A percentile compares a stretch with the other conserved stretches of the same genome.
phyloP scores from a whole-genome alignment of 768 basidiomycete genomes.

The Psilocybe tampanensis region DNA sequence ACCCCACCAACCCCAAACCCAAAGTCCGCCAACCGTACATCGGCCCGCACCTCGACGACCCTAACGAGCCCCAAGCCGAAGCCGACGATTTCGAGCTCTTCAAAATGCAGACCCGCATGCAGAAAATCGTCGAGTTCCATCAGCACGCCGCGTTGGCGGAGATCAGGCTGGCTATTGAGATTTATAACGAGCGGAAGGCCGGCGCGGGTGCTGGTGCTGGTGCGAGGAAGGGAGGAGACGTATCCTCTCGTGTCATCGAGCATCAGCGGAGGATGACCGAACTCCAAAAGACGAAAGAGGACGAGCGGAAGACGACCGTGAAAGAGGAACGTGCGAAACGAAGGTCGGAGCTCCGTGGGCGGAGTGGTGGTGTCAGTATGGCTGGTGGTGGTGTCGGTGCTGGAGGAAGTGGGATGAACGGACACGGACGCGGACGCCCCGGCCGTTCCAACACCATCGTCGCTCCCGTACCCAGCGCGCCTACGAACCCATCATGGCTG shows the following conservation, averaged over 20 bases:
- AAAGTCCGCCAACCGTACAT: slow-evolving; percentile 32
- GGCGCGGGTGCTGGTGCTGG: slow-evolving; percentile 17
- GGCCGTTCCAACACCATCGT: slow-evolving; percentile 20
- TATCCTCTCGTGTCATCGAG: slow-evolving; percentile 34
- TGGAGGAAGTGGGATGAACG: too few species aligned
- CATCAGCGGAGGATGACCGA: slow-evolving; percentile 40
- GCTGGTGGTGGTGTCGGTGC: too few species aligned
- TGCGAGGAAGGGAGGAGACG: slow-evolving; percentile 29
- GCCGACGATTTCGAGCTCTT: slow-evolving; percentile 42
- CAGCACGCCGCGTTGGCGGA: slow-evolving; percentile 45
- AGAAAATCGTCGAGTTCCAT: slow-evolving; percentile 55
- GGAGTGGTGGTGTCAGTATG: too few species aligned
- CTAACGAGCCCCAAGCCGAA: slow-evolving; percentile 32
- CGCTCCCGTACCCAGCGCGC: slow-evolving; percentile 20
- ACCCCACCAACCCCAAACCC: too few species aligned
- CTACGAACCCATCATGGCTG: slow-evolving; percentile 20
- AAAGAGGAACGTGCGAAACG: slow-evolving; percentile 39
- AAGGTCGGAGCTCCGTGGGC: slow-evolving; percentile 25
- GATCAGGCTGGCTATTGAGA: slow-evolving; percentile 39
- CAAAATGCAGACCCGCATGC: slow-evolving; percentile 46
- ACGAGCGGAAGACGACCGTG: slow-evolving; percentile 46
- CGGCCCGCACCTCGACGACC: slow-evolving; percentile 35
- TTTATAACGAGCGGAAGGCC: slow-evolving; percentile 37
- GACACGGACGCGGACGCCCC: too few species aligned
- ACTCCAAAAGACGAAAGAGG: slow-evolving; percentile 50